phyloP scores from a whole-genome alignment of 2,329 filamentous ascomycete species.

The Pezicula carpinea region DNA sequence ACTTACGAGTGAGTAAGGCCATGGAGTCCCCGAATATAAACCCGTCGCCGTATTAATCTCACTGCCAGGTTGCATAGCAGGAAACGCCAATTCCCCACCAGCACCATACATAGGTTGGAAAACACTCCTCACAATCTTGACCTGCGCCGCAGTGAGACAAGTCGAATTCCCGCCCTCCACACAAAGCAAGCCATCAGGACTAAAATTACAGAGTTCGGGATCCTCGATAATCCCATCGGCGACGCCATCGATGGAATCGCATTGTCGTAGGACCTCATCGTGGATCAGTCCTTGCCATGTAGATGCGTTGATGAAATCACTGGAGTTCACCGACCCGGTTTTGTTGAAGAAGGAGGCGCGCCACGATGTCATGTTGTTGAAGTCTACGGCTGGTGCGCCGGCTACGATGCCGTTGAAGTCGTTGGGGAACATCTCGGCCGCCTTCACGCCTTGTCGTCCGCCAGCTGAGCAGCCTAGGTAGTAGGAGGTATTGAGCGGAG shows the following conservation, averaged over 20 bases:
- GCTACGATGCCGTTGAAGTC: constrained; percentile 38
- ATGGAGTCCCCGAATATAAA: constrained; percentile 29
- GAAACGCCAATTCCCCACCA: constrained; percentile 13
- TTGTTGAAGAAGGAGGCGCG: constrained; percentile 7
- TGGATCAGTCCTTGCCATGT: constrained; percentile 10
- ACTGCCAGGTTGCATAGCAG: constrained; percentile 42
- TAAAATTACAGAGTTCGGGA: constrained; percentile 30
- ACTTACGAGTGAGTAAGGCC: constrained; percentile 12
- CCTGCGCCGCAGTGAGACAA: constrained; percentile 14
- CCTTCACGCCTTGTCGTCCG: constrained; percentile 34
- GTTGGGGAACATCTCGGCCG: constrained; percentile 33
- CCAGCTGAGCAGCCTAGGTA: constrained; percentile 36
- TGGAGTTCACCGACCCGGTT: constrained; percentile 12
- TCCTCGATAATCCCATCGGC: constrained; percentile 32
- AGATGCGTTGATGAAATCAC: constrained; percentile 27
- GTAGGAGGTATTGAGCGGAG: constrained; percentile 28
- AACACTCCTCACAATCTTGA: constrained; percentile 15
- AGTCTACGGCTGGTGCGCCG: constrained; percentile 30
- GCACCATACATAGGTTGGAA: constrained; percentile 12
- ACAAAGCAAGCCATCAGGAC: constrained; percentile 8
- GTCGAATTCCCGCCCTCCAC: not conserved
- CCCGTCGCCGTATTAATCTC: constrained; percentile 34
- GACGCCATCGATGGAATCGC: constrained; percentile 33
- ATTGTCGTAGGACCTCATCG: constrained; percentile 28
- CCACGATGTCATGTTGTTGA: constrained; percentile 12